Percentiles rank a stretch among this genome's conserved stretches.
Conservation (phyloP, 202 grass and related monocot genomes). For the Carex sylvatica region DNA sequence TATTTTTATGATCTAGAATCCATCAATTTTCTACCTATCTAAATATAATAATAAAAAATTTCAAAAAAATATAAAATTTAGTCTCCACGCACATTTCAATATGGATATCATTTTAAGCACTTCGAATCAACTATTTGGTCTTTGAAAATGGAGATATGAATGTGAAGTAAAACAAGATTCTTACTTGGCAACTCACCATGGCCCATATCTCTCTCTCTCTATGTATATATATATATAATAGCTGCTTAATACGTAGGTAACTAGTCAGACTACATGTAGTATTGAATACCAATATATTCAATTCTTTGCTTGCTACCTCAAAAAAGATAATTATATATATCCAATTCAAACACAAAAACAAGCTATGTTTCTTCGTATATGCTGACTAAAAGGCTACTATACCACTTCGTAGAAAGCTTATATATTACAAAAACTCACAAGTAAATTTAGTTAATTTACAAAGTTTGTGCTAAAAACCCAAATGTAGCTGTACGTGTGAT, state of each 20-base stretch:
- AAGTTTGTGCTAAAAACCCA: neutral
- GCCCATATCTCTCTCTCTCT: no score
- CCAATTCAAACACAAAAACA: neutral
- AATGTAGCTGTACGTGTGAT: slow-evolving; percentile 11
- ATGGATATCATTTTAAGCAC: no score
- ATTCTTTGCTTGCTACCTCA: neutral
- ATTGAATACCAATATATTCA: slow-evolving; percentile 1
- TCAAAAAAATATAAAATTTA: no score
- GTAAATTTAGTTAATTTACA: slow-evolving; percentile 20
- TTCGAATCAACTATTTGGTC: no score
- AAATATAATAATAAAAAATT: no score
- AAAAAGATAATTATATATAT: neutral
- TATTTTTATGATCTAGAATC: no score
- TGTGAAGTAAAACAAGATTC: no score
- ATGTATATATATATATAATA: no score
- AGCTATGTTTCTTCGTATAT: neutral
- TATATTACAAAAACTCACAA: slow-evolving; percentile 17
- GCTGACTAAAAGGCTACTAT: neutral
- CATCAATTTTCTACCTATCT: no score
- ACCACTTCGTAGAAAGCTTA: neutral
- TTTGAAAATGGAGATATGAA: no score
- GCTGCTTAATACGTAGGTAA: neutral
- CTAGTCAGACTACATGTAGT: neutral
- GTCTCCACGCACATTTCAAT: no score
- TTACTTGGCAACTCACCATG: no score